These are phyloP conservation scores for Hypoxylon sp. DNA, from an alignment of 2,329 filamentous ascomycete species.

Conservation along the genomic window DNA sequence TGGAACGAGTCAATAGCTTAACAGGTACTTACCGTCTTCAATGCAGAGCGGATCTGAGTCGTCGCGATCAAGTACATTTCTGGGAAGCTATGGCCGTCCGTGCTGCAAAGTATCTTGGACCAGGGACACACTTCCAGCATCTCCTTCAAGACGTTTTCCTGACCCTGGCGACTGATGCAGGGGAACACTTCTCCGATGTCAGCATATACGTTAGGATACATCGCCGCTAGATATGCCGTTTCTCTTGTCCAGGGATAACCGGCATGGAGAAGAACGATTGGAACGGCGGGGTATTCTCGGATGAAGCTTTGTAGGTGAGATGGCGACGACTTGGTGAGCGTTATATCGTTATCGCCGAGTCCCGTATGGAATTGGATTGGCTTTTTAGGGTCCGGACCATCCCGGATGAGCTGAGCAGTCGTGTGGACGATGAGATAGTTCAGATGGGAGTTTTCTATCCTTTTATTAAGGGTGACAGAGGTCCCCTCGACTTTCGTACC, in stretches of 20 bases:
- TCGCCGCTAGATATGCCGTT: slow-evolving; percentile 80
- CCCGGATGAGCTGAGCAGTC: slow-evolving; percentile 69
- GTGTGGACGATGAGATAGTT: slow-evolving; percentile 78
- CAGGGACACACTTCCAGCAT: slow-evolving; percentile 80
- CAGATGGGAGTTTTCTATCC: slow-evolving; percentile 72
- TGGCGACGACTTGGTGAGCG: slow-evolving; percentile 76
- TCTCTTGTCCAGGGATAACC: slow-evolving; percentile 86
- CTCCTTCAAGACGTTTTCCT: slow-evolving; percentile 77
- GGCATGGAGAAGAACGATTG: slow-evolving; percentile 83
- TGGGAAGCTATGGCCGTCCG: slow-evolving; percentile 82
- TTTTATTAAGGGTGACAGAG: slow-evolving; percentile 55
- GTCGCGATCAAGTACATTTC: slow-evolving; percentile 82
- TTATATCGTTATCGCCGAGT: slow-evolving; percentile 83
- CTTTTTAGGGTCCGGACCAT: slow-evolving; percentile 66
- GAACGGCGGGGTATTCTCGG: slow-evolving; percentile 73
- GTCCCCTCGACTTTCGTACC: slow-evolving; percentile 44
- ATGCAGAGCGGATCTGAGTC: slow-evolving; percentile 76
- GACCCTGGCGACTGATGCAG: slow-evolving; percentile 79
- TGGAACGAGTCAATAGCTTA: neutral
- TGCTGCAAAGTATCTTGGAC: slow-evolving; percentile 83
- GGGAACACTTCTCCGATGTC: slow-evolving; percentile 89
- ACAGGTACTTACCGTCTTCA: slow-evolving; percentile 69
- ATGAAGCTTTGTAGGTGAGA: slow-evolving; percentile 81
- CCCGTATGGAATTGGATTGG: slow-evolving; percentile 88
- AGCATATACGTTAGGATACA: slow-evolving; percentile 83